Conservation (phyloP, 2,329 filamentous ascomycete genomes). For the Thelonectria discophora region DNA sequence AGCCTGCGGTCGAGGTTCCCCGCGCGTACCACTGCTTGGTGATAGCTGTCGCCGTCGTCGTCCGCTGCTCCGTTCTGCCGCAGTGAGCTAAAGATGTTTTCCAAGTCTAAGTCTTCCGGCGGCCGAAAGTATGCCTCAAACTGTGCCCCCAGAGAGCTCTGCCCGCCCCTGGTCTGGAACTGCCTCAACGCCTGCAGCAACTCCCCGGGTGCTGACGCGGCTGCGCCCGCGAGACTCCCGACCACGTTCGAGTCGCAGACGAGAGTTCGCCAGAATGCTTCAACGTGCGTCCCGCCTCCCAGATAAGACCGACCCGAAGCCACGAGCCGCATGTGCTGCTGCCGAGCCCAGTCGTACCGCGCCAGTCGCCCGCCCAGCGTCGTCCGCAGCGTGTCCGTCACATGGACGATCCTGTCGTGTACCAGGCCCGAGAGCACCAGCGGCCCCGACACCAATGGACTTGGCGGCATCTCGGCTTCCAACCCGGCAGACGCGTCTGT, state of each 20-base stretch:
- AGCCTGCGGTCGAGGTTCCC: slow-evolving; percentile 8
- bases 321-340: slow-evolving; percentile 10
- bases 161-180: too few relatives aligned
- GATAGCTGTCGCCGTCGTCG: slow-evolving; percentile 5
- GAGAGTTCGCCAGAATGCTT: slow-evolving; percentile 18
- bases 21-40: slow-evolving; percentile 1
- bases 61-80: neutral
- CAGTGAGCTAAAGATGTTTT: slow-evolving; percentile 5
- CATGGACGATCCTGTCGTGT: slow-evolving; percentile 6
- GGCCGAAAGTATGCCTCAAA: too few relatives aligned
- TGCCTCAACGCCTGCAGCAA: too few relatives aligned
- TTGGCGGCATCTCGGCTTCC: too few relatives aligned
- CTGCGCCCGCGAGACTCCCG: too few relatives aligned
- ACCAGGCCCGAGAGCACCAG: slow-evolving; percentile 1
- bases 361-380: slow-evolving; percentile 4
- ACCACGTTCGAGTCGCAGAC: slow-evolving; percentile 2
- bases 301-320: neutral
- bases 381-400: slow-evolving; percentile 12
- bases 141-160: too few relatives aligned
- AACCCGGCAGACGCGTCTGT: too few relatives aligned
- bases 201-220: too few relatives aligned
- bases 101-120: too few relatives aligned
- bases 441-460: neutral
- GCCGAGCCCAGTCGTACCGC: slow-evolving; percentile 15
- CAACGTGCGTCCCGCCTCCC: slow-evolving; percentile 10